Evolutionary conservation across 78 protist species (phyloP).

Genomic region (Paratrimastix pyriformis): DNA sequence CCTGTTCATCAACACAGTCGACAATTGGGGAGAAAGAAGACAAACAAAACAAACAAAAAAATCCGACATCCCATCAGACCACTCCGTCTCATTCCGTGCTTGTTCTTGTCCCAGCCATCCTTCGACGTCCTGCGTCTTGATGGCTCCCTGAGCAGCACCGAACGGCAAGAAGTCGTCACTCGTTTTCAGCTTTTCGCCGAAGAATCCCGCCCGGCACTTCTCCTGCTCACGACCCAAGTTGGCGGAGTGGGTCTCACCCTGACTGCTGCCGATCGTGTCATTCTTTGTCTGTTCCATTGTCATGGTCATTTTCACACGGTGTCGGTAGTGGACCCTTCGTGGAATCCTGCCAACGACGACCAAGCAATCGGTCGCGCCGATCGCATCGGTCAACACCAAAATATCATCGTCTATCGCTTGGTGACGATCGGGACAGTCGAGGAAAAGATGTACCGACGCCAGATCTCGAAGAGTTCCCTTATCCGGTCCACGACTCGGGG

Average conservation of each 20-base stretch:
- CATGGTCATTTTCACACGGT: not conserved
- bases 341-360: slow-evolving; percentile 46
- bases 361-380: slow-evolving; percentile 48
- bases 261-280: slow-evolving; percentile 52
- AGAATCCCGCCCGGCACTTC: slow-evolving; percentile 13
- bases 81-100: not conserved
- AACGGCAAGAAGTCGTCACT: not conserved
- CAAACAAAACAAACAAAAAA: not conserved
- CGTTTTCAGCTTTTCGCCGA: too few species aligned
- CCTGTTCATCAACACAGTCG: too few species aligned
- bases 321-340: slow-evolving; percentile 43
- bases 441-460: slow-evolving; percentile 66
- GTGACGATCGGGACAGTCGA: slow-evolving; percentile 58
- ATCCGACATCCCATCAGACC: not conserved
- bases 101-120: not conserved
- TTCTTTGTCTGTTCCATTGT: not conserved
- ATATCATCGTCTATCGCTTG: slow-evolving; percentile 61
- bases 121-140: too few species aligned
- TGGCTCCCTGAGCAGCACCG: not conserved
- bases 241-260: slow-evolving; percentile 69
- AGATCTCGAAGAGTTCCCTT: slow-evolving; percentile 54
- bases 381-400: slow-evolving; percentile 60
- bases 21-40: not conserved
- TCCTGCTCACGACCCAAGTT: slow-evolving; percentile 54
- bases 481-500: too few species aligned